Percentiles rank a stretch among this genome's conserved stretches.
Conservation (phyloP, 176 grass and related monocot species). For the Echinochloa phyllopogon region DNA sequence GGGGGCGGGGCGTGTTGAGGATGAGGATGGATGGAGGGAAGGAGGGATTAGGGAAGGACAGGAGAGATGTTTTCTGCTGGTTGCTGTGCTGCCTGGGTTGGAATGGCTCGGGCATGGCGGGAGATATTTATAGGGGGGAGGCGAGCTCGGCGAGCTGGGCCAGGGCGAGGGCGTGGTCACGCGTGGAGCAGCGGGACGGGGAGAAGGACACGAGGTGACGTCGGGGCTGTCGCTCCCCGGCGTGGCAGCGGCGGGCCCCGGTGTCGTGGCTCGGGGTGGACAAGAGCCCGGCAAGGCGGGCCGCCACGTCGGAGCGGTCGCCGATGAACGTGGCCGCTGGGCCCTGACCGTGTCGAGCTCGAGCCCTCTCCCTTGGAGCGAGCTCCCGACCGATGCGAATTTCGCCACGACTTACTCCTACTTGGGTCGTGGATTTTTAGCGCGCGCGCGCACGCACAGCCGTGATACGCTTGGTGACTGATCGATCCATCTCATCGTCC, state of each 20-base stretch:
- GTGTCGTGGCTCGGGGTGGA: constrained; percentile 54
- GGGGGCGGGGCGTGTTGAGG: neutral
- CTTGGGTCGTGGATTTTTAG: neutral
- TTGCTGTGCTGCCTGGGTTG: neutral
- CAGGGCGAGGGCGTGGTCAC: neutral
- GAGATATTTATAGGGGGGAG: constrained; percentile 58
- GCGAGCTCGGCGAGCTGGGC: neutral
- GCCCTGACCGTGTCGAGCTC: neutral
- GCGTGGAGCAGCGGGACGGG: neutral
- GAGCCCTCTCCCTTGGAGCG: neutral
- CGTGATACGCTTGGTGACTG: neutral
- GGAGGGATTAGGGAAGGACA: neutral
- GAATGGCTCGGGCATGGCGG: constrained; percentile 27
- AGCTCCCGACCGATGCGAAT: neutral
- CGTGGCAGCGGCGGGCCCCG: constrained; percentile 52
- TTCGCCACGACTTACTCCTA: neutral
- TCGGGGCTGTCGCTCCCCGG: constrained; percentile 48
- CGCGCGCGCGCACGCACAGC: neutral
- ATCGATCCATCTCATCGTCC: neutral
- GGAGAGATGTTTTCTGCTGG: constrained; percentile 50
- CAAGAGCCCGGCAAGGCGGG: constrained; percentile 64
- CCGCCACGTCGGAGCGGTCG: constrained; percentile 20
- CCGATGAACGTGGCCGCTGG: constrained; percentile 39
- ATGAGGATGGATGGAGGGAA: neutral
- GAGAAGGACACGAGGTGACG: constrained; percentile 48